Percentiles rank a stretch among this genome's conserved stretches.
Conservation (phyloP, 2,329 filamentous ascomycete genomes). For the Aspergillus tamarii region DNA sequence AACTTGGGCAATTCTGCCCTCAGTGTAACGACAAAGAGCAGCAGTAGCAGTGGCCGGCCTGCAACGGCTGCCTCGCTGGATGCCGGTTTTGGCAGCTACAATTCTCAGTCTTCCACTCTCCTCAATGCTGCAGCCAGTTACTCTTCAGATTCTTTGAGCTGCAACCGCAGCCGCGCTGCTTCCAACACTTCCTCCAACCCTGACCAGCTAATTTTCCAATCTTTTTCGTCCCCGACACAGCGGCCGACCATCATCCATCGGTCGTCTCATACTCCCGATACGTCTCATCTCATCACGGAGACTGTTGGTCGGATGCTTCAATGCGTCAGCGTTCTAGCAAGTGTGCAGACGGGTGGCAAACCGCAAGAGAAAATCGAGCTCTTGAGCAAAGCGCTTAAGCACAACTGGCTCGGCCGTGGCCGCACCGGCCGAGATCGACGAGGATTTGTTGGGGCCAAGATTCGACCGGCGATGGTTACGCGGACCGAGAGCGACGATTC, state of each 20-base stretch:
- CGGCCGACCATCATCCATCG: constrained; percentile 39
- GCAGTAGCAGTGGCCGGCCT: constrained; percentile 58
- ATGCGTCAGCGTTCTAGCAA: constrained; percentile 87
- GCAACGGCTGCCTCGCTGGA: constrained; percentile 77
- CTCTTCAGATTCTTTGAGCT: constrained; percentile 55
- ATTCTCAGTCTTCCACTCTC: constrained; percentile 76
- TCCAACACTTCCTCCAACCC: constrained; percentile 73
- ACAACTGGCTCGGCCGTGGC: constrained; percentile 94
- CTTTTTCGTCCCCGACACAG: constrained; percentile 43
- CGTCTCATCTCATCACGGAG: constrained; percentile 79
- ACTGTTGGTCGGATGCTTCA: constrained; percentile 95
- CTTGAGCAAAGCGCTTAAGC: constrained; percentile 83
- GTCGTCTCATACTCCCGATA: constrained; percentile 38
- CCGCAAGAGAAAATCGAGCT: constrained; percentile 79
- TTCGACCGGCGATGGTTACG: constrained; percentile 39
- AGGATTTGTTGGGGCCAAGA: constrained; percentile 78
- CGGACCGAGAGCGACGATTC: constrained; percentile 31
- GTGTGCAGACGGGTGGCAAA: constrained; percentile 72
- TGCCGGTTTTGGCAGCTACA: constrained; percentile 75
- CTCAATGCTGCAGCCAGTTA: constrained; percentile 67
- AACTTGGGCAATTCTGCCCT: constrained; percentile 52
- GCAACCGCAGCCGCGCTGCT: constrained; percentile 74
- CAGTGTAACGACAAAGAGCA: constrained; percentile 46
- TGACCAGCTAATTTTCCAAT: constrained; percentile 48
- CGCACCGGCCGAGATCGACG: constrained; percentile 85